Conservation (phyloP, 495 filamentous ascomycete genomes). For the Penicillium malachiteum region DNA sequence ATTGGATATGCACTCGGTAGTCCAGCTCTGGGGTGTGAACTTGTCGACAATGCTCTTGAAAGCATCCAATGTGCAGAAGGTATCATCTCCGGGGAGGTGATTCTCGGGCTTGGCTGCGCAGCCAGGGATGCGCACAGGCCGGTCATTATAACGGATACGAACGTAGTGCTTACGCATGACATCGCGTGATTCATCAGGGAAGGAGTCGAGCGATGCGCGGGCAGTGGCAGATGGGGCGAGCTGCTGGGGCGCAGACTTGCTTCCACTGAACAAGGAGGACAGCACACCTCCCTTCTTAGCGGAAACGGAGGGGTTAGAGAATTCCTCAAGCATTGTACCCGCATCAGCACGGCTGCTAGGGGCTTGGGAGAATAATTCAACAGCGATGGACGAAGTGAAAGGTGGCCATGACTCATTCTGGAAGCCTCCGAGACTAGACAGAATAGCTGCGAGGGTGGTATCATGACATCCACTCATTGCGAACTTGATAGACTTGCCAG, state of each 20-base stretch:
- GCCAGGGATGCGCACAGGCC: slow-evolving; percentile 74
- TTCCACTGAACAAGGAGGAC: slow-evolving; percentile 30
- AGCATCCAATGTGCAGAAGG: slow-evolving; percentile 86
- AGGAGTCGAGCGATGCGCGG: slow-evolving; percentile 31
- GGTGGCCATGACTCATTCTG: slow-evolving; percentile 77
- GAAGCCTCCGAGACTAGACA: slow-evolving; percentile 78
- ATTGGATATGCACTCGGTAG: slow-evolving; percentile 67
- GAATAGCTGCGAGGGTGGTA: slow-evolving; percentile 79
- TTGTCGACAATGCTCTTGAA: slow-evolving; percentile 93
- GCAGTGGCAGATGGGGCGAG: slow-evolving; percentile 31
- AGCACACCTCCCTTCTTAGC: slow-evolving; percentile 30
- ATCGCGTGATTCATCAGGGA: slow-evolving; percentile 39
- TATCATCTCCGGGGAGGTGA: slow-evolving; percentile 84
- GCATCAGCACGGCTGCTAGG: slow-evolving; percentile 2
- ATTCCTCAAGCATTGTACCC: slow-evolving; percentile 23
- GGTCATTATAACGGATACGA: slow-evolving; percentile 91
- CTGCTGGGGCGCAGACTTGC: slow-evolving; percentile 17
- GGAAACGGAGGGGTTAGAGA: slow-evolving; percentile 24
- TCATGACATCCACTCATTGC: slow-evolving; percentile 90
- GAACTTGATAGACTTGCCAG: slow-evolving; percentile 61
- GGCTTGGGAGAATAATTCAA: slow-evolving; percentile 77
- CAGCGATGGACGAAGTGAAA: slow-evolving; percentile 85
- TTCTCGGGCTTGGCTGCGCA: slow-evolving; percentile 70
- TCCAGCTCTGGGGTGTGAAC: slow-evolving; percentile 82
- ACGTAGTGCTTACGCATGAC: slow-evolving; percentile 75